A percentile compares a stretch with the other conserved stretches of the same genome.
Conservation (phyloP, 2,329 filamentous ascomycete species). For the Hawksworthiomyces lignivorus region DNA sequence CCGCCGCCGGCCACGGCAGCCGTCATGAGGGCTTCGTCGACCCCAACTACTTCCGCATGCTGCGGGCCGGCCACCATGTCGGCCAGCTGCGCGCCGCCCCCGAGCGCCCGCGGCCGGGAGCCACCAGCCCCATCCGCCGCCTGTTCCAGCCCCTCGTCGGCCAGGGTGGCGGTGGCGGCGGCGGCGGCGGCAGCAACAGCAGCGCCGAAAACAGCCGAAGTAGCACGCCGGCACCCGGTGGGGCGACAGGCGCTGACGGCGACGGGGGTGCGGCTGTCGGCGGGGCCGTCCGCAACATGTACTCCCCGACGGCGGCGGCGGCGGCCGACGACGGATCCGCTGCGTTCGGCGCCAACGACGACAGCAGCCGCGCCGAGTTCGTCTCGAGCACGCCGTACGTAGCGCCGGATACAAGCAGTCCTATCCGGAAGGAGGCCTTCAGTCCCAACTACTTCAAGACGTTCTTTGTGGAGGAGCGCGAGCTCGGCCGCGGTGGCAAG, state of each 20-base stretch:
- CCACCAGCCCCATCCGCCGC: conserved; percentile 38
- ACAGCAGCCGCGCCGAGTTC: conserved; percentile 36
- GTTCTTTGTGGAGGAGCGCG: conserved; percentile 84
- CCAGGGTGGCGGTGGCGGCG: conserved; percentile 6
- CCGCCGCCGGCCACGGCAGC: neutral
- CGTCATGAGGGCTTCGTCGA: conserved; percentile 66
- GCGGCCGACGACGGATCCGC: conserved; percentile 9
- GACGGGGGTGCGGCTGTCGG: conserved; percentile 14
- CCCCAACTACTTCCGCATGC: conserved; percentile 92
- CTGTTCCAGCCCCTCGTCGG: conserved; percentile 37
- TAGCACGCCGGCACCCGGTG: neutral
- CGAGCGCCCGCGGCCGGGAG: conserved; percentile 38
- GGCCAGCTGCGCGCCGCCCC: conserved; percentile 27
- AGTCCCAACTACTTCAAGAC: conserved; percentile 86
- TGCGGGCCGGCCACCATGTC: conserved; percentile 48
- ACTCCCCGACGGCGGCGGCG: conserved; percentile 16
- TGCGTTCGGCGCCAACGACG: no score
- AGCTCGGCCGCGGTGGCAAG: conserved; percentile 84
- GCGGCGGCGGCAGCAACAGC: neutral
- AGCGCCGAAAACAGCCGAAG: neutral
- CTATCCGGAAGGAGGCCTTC: conserved; percentile 81
- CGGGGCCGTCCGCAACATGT: neutral
- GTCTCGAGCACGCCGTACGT: conserved; percentile 40
- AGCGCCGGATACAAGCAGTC: conserved; percentile 33
- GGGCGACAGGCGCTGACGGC: neutral